Base-by-base conservation (phyloP, 805 yeast genomes). In the Danielozyma ontarioensis region DNA sequence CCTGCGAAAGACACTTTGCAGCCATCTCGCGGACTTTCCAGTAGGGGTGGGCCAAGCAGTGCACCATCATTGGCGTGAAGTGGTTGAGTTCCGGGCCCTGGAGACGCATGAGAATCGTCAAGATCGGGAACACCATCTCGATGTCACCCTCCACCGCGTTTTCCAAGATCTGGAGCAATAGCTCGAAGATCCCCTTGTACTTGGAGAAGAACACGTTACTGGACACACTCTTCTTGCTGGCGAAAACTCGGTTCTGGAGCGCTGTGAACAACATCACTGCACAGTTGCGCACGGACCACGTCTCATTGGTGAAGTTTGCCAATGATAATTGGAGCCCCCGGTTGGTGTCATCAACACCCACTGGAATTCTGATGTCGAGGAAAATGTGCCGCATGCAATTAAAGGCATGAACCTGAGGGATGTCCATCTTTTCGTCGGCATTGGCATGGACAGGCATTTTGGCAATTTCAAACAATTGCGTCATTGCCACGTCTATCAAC, bases 1-100 rank as follows among this genome's bases (percentile, higher is more conserved):
- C n/a, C n/a, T n/a, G n/a, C n/a, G n/a, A n/a, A n/a, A n/a, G n/a
- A n/a, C n/a, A n/a, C n/a, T n/a, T n/a, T 0, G 96, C 85, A 0
- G 95, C 83, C 75, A 85, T 74, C 50, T 89, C 96, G 41, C 98
- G 71, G 6, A 93, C 71, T 46, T 87, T 87, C 96, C 96, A 90
- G 35, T 70, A 63, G 27, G 56, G 57, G 38, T 76, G 73, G 1
- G 62, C 61, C 19, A 89, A 58, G 40, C 81, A 46, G 4, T 34
- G 24, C 12, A 32, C 17, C 11, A 55, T 31, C 70, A 13, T 47
- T 33, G 17, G 63, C 44, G 64, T 58, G 46, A 87, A 82, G 4
- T 64, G 75, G 5, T 57, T 58, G 31, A 83, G 50, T 0, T 76
- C 80, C 15, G 18, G 14, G 28, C 62, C 64, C 34, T 81, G 81